Evolutionary conservation across 345 rosid genomes (phyloP).

Genomic region (Camelina sativa): DNA sequence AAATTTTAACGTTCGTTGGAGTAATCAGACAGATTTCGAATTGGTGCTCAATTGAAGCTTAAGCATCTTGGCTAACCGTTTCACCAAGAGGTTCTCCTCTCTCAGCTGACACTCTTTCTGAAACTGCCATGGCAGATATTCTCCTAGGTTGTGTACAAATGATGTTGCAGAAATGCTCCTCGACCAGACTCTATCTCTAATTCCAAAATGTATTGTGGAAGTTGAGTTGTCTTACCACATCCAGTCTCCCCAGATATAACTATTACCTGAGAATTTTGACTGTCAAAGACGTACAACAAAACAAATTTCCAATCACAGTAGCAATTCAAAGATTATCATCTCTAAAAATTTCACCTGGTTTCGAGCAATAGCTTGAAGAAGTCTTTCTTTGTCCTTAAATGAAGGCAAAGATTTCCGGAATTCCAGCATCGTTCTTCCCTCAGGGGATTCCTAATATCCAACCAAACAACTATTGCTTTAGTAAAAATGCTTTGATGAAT

Average conservation of each 20-base stretch:
- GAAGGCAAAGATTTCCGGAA: slow-evolving; percentile 88
- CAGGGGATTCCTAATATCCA: slow-evolving; percentile 78
- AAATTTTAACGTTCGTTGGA: neutral
- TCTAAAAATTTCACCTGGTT: slow-evolving; percentile 71
- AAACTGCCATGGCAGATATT: slow-evolving; percentile 96
- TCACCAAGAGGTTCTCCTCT: slow-evolving; percentile 99
- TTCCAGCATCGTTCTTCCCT: slow-evolving; percentile 79
- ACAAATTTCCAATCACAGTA: neutral
- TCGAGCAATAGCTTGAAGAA: slow-evolving; percentile 95
- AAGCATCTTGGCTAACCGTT: slow-evolving; percentile 59
- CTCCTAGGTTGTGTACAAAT: slow-evolving; percentile 98
- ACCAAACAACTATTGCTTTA: slow-evolving; percentile 26
- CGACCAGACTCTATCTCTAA: slow-evolving; percentile 99
- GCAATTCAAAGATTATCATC: slow-evolving; percentile 21
- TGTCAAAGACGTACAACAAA: neutral
- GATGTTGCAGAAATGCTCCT: slow-evolving; percentile 95
- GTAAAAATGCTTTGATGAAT: neutral
- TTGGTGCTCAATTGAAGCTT: slow-evolving; percentile 12
- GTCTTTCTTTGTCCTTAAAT: slow-evolving; percentile 87
- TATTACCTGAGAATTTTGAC: slow-evolving; percentile 61
- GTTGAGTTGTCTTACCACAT: slow-evolving; percentile 99
- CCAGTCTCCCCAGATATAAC: slow-evolving; percentile 99
- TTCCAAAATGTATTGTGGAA: slow-evolving; percentile 93
- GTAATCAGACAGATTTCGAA: slow-evolving; percentile 10
- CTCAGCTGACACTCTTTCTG: slow-evolving; percentile 95